phyloP scores from a whole-genome alignment of 164 flowering plant genomes.

The Sedum album region DNA sequence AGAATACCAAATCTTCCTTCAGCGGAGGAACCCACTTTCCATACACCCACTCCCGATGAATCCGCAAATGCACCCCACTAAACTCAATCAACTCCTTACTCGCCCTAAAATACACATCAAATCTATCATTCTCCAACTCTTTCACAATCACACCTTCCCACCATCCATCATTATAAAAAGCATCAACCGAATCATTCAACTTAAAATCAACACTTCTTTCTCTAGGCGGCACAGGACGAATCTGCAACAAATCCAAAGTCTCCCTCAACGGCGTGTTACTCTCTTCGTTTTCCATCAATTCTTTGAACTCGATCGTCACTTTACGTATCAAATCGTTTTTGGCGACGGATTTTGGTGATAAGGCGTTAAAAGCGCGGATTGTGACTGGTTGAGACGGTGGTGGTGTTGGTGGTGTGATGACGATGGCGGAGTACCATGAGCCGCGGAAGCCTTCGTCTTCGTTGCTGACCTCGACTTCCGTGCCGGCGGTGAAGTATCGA shows the following conservation, averaged over 20 bases:
- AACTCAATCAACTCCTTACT: constrained; percentile 34
- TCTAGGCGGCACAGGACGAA: constrained; percentile 32
- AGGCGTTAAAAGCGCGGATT: no score
- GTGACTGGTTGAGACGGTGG: no score
- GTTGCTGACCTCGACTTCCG: no score
- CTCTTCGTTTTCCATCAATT: constrained; percentile 17
- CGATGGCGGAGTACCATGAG: no score
- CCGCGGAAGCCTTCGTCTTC: no score
- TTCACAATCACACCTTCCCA: constrained; percentile 35
- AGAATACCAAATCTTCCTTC: neutral
- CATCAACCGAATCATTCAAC: constrained; percentile 40
- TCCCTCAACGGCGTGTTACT: constrained; percentile 22
- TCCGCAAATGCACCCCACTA: constrained; percentile 22
- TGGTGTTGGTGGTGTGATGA: no score
- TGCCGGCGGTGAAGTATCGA: no score
- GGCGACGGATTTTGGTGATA: no score
- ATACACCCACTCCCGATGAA: constrained; percentile 45
- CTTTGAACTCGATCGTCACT: constrained; percentile 22
- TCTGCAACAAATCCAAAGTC: constrained; percentile 15
- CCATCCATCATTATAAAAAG: constrained; percentile 45
- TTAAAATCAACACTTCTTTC: constrained; percentile 16
- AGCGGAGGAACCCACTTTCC: constrained; percentile 45
- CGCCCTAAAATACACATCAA: constrained; percentile 28
- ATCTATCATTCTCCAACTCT: constrained; percentile 12
- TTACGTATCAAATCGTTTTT: neutral